phyloP scores from a whole-genome alignment of 2,329 filamentous ascomycete genomes.

The Arthrobotrys pseudoclavata region DNA sequence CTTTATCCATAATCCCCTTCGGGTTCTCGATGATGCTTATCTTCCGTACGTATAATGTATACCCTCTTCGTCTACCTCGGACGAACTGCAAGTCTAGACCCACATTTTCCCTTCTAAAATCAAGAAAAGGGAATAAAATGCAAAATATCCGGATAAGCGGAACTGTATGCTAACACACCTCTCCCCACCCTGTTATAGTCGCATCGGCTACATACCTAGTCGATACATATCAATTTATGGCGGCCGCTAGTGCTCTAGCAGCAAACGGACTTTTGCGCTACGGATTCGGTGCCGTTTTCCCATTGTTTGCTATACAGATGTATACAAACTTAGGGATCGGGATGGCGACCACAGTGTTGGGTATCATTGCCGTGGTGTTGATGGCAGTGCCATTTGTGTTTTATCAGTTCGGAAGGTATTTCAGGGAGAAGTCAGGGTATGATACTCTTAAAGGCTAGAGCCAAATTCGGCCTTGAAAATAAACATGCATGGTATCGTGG shows the following conservation, averaged over 20 bases:
- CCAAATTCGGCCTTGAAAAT: background rate
- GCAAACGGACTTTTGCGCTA: conserved; percentile 74
- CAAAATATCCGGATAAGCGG: conserved; percentile 34
- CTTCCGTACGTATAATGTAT: conserved; percentile 69
- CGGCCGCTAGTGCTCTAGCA: conserved; percentile 73
- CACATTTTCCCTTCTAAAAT: conserved; percentile 41
- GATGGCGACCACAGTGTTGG: conserved; percentile 68
- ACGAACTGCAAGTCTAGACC: conserved; percentile 8
- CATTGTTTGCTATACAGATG: conserved; percentile 74
- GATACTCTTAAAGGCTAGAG: conserved; percentile 49
- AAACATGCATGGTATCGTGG: background rate
- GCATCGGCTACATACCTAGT: conserved; percentile 68
- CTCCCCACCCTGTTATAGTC: conserved; percentile 23
- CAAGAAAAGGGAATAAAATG: conserved; percentile 25
- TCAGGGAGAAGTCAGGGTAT: conserved; percentile 63
- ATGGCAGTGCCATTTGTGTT: conserved; percentile 72
- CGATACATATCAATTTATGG: conserved; percentile 72
- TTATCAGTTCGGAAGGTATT: conserved; percentile 69
- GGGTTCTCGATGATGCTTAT: conserved; percentile 74
- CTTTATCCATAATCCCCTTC: conserved; percentile 71
- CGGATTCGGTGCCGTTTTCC: conserved; percentile 72
- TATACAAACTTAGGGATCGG: conserved; percentile 66
- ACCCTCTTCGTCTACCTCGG: conserved; percentile 9
- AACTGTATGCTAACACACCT: conserved; percentile 28
- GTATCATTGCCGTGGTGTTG: conserved; percentile 68